A percentile compares a stretch with the other conserved stretches of the same genome.
These are phyloP conservation scores for Melaleuca alternifolia DNA, from an alignment of 345 rosid species.

Conservation along the genomic window DNA sequence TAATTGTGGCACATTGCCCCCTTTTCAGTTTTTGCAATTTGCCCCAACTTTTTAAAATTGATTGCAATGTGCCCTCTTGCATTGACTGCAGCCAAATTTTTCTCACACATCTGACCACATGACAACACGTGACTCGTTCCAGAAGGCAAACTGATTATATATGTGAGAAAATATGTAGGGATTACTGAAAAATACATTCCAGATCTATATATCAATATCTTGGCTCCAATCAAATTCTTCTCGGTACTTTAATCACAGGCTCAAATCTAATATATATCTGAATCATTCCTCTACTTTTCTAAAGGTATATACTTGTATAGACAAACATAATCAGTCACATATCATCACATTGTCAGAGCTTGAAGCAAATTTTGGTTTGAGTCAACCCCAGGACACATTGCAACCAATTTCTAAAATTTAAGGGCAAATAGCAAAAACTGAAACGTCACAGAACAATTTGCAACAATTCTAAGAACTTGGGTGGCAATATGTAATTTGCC, in stretches of 20 bases:
- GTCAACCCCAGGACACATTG: neutral
- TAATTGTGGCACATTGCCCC: neutral
- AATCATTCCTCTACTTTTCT: neutral
- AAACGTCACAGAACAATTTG: neutral
- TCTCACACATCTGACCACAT: neutral
- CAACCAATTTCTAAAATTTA: neutral
- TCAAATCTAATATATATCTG: neutral
- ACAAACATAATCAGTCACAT: neutral
- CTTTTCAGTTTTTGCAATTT: neutral
- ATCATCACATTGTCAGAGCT: neutral
- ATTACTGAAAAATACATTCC: neutral
- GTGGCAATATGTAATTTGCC: neutral
- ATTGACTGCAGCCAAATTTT: neutral
- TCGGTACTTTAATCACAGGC: neutral
- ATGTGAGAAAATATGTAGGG: neutral
- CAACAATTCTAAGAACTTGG: neutral
- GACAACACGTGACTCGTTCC: neutral
- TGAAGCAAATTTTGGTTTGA: neutral
- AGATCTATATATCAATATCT: neutral
- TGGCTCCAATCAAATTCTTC: neutral
- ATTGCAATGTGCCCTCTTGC: neutral
- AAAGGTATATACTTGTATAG: neutral
- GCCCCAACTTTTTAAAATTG: neutral
- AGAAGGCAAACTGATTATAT: neutral
- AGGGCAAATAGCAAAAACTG: neutral